A percentile compares a stretch with the other conserved stretches of the same genome.
Evolutionary conservation across 345 rosid genomes (phyloP).

Genomic region (Citrus mangshanensis): DNA sequence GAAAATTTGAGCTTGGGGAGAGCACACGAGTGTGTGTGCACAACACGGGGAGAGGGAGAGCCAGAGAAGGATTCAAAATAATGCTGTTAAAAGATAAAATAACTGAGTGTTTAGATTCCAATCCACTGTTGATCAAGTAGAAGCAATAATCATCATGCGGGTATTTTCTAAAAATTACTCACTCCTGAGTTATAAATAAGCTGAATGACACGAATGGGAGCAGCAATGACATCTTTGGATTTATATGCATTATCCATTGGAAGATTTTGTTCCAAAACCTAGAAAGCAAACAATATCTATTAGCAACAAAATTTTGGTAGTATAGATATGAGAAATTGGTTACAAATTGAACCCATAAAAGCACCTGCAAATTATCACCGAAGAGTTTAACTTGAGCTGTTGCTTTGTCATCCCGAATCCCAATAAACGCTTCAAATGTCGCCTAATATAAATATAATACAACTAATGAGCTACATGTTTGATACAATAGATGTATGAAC

Average conservation of each 20-base stretch:
- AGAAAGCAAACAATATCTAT: slow-evolving; percentile 10
- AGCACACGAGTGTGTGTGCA: background rate
- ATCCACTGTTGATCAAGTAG: background rate
- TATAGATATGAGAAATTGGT: background rate
- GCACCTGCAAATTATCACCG: slow-evolving; percentile 82
- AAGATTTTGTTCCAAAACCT: slow-evolving; percentile 87
- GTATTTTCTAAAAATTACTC: slow-evolving; percentile 30
- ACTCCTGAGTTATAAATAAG: slow-evolving; percentile 87
- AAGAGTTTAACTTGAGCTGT: slow-evolving; percentile 82
- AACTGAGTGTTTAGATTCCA: background rate
- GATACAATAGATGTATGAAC: background rate
- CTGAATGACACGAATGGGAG: slow-evolving; percentile 89
- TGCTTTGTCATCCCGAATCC: slow-evolving; percentile 79
- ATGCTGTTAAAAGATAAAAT: background rate
- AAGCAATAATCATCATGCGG: background rate
- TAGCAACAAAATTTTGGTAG: background rate
- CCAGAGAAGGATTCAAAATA: background rate
- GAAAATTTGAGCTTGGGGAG: background rate
- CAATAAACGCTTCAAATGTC: slow-evolving; percentile 86
- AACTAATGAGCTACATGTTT: background rate
- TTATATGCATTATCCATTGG: slow-evolving; percentile 79
- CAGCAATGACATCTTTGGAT: slow-evolving; percentile 67
- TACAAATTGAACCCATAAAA: slow-evolving; percentile 8
- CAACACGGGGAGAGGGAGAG: background rate
- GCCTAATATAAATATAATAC: slow-evolving; percentile 43